These are phyloP conservation scores for Vaccinium myrtillus DNA, from an alignment of 148 eudicot species.

Conservation along the genomic window DNA sequence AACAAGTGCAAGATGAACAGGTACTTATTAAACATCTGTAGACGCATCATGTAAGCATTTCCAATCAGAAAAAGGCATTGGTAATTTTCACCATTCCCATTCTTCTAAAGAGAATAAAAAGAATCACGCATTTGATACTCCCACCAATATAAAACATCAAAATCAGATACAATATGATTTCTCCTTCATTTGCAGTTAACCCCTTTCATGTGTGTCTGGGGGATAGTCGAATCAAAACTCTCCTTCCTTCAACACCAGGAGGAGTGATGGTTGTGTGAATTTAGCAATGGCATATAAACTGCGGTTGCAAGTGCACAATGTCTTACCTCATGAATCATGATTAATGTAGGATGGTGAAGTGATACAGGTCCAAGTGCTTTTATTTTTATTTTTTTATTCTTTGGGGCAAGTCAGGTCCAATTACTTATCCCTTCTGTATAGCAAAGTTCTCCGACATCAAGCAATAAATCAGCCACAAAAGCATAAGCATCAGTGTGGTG, in stretches of 20 bases:
- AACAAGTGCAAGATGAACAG: neutral
- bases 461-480: neutral
- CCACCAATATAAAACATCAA: neutral
- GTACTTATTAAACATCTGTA: neutral
- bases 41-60: neutral
- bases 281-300: no score
- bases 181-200: neutral
- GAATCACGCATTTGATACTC: neutral
- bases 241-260: no score
- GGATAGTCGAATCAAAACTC: no score
- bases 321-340: neutral
- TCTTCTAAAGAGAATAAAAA: neutral
- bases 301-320: neutral
- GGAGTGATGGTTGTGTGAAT: no score
- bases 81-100: neutral
- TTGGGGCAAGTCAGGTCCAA: no score
- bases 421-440: neutral
- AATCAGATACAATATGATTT: neutral
- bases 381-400: no score
- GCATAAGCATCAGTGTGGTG: neutral
- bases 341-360: neutral
- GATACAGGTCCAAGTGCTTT: neutral
- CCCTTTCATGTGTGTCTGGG: neutral
- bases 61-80: neutral
- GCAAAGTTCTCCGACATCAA: neutral